Conservation (phyloP, 1,139 yeast species). For the Yamadazyma mexicana region DNA sequence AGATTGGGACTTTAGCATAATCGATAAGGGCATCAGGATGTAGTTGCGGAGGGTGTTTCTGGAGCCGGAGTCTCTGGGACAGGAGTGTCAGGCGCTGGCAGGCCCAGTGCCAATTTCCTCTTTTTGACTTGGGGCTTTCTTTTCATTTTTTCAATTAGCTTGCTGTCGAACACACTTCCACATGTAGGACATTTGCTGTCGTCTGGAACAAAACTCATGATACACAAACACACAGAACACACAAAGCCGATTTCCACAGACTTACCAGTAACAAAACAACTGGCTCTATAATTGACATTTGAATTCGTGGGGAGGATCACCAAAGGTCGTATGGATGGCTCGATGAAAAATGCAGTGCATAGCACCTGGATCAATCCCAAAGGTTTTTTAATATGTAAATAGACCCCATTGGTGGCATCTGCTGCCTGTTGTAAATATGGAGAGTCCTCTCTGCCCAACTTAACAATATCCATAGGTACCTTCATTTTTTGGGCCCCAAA, state of each 20-base stretch:
- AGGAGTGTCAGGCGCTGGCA: background rate
- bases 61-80: background rate
- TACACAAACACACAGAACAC: slow-evolving; percentile 92
- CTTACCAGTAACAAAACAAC: slow-evolving; percentile 86
- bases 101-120: slow-evolving; percentile 27
- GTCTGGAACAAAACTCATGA: slow-evolving; percentile 61
- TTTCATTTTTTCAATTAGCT: slow-evolving; percentile 39
- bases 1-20: slow-evolving; percentile 38
- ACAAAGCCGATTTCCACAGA: slow-evolving; percentile 93
- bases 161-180: slow-evolving; percentile 53
- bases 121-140: slow-evolving; percentile 56
- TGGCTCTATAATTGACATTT: slow-evolving; percentile 90
- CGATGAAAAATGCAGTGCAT: slow-evolving; percentile 71
- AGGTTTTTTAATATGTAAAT: slow-evolving; percentile 72
- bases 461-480: slow-evolving; percentile 87
- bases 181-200: slow-evolving; percentile 57
- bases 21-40: slow-evolving; percentile 25
- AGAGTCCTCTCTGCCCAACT: slow-evolving; percentile 67
- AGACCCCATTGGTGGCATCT: slow-evolving; percentile 92
- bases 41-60: background rate
- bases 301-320: slow-evolving; percentile 82
- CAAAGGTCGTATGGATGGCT: slow-evolving; percentile 74
- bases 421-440: slow-evolving; percentile 94
- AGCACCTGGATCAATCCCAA: slow-evolving; percentile 71
- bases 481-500: slow-evolving; percentile 95